A percentile compares a stretch with the other conserved stretches of the same genome.
Evolutionary conservation across 2,329 filamentous ascomycete genomes (phyloP).

Genomic region (Exophiala calicioides): DNA sequence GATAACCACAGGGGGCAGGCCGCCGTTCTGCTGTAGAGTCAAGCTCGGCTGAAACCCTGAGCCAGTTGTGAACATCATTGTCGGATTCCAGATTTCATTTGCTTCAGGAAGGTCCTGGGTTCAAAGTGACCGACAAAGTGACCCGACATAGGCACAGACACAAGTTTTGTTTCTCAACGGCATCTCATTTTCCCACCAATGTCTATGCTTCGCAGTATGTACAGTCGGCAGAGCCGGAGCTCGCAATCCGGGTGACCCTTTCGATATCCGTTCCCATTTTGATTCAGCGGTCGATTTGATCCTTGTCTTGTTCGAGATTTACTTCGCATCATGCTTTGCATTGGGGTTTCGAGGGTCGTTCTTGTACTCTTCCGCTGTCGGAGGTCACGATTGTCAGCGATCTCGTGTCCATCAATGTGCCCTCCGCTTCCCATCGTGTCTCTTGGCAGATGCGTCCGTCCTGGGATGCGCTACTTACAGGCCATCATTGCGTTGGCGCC

Average conservation of each 20-base stretch:
- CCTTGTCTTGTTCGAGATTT: slow-evolving; percentile 1
- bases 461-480: slow-evolving; percentile 59
- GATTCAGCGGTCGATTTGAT: background rate
- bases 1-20: no score
- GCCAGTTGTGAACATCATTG: no score
- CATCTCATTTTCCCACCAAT: slow-evolving; percentile 14
- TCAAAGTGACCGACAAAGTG: no score
- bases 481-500: slow-evolving; percentile 74
- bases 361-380: slow-evolving; percentile 85
- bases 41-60: no score
- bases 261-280: background rate
- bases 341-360: slow-evolving; percentile 85
- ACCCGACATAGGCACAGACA: no score
- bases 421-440: background rate
- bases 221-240: slow-evolving; percentile 16
- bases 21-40: no score
- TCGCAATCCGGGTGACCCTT: slow-evolving; percentile 2
- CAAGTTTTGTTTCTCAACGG: slow-evolving; percentile 7
- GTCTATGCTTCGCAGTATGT: slow-evolving; percentile 27
- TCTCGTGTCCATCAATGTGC: no score
- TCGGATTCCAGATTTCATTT: no score
- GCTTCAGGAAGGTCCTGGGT: no score
- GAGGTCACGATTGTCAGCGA: slow-evolving; percentile 30
- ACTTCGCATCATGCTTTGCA: slow-evolving; percentile 34
- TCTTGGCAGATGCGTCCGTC: no score